phyloP scores from a whole-genome alignment of 2,329 filamentous ascomycete genomes.

The Aspergillus fructus region DNA sequence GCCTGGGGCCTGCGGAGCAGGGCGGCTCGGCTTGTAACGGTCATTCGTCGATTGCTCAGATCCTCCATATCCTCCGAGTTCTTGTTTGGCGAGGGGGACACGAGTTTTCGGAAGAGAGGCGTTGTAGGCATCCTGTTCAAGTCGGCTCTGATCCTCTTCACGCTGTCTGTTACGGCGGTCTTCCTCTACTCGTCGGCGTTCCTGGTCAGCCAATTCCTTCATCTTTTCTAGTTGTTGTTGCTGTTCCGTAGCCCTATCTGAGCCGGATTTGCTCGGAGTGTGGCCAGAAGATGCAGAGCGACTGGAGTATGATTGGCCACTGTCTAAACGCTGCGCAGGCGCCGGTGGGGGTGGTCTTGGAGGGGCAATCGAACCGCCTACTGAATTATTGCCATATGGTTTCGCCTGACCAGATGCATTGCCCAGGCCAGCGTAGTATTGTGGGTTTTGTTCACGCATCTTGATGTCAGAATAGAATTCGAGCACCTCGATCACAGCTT shows the following conservation, averaged over 20 bases:
- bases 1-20: constrained; percentile 75
- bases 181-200: constrained; percentile 53
- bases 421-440: constrained; percentile 58
- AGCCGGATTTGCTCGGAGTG: constrained; percentile 54
- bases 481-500: constrained; percentile 68
- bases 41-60: constrained; percentile 48
- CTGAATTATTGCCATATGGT: constrained; percentile 50
- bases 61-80: constrained; percentile 71
- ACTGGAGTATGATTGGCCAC: constrained; percentile 40
- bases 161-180: constrained; percentile 49
- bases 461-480: constrained; percentile 70
- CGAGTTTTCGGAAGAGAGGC: constrained; percentile 81
- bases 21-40: constrained; percentile 81
- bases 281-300: constrained; percentile 35
- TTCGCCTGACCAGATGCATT: constrained; percentile 59
- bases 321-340: constrained; percentile 45
- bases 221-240: constrained; percentile 46
- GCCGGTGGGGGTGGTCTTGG: constrained; percentile 65
- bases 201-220: constrained; percentile 59
- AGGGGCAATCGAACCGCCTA: constrained; percentile 62
- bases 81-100: constrained; percentile 80
- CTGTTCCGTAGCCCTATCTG: constrained; percentile 50
- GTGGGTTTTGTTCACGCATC: constrained; percentile 62
- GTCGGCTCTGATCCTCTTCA: constrained; percentile 62
- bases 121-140: constrained; percentile 85